These are phyloP conservation scores for Bipolaris cookei DNA, from an alignment of 2,329 filamentous ascomycete species.

Conservation along the genomic window DNA sequence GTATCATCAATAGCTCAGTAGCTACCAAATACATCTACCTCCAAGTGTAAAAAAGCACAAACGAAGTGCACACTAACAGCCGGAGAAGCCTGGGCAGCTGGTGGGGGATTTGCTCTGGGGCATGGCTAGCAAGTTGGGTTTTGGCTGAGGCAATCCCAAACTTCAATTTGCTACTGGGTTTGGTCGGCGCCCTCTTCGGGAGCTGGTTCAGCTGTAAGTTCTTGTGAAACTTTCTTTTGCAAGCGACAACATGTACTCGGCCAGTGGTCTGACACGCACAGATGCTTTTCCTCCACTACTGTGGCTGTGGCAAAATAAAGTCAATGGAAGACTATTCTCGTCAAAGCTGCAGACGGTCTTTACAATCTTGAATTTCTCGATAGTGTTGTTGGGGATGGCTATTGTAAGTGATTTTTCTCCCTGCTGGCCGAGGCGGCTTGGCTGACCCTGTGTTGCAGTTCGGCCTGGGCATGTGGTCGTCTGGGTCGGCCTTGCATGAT, in stretches of 20 bases:
- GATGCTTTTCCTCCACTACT: constrained; percentile 54
- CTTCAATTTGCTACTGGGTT: constrained; percentile 70
- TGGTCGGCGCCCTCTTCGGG: constrained; percentile 67
- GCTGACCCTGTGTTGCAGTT: constrained; percentile 25
- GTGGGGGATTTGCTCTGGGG: constrained; percentile 60
- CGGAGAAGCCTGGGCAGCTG: constrained; percentile 56
- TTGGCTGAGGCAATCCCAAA: constrained; percentile 73
- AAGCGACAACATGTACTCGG: neutral
- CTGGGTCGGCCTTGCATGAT: constrained; percentile 28
- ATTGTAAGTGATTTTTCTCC: constrained; percentile 30
- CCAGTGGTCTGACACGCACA: constrained; percentile 12
- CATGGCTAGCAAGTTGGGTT: constrained; percentile 69
- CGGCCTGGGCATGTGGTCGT: constrained; percentile 39
- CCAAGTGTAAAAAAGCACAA: constrained; percentile 66
- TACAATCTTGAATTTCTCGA: constrained; percentile 53
- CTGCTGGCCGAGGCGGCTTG: neutral
- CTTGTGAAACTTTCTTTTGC: neutral
- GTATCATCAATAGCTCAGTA: constrained; percentile 72
- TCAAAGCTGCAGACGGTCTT: constrained; percentile 52
- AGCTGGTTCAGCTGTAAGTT: constrained; percentile 69
- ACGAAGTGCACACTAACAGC: constrained; percentile 42
- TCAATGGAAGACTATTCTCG: constrained; percentile 42
- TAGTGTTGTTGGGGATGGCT: constrained; percentile 47
- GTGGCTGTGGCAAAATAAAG: constrained; percentile 58
- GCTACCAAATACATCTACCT: constrained; percentile 71